Conservation (phyloP, 1,139 yeast species). For the Magnusiomyces ingens region DNA sequence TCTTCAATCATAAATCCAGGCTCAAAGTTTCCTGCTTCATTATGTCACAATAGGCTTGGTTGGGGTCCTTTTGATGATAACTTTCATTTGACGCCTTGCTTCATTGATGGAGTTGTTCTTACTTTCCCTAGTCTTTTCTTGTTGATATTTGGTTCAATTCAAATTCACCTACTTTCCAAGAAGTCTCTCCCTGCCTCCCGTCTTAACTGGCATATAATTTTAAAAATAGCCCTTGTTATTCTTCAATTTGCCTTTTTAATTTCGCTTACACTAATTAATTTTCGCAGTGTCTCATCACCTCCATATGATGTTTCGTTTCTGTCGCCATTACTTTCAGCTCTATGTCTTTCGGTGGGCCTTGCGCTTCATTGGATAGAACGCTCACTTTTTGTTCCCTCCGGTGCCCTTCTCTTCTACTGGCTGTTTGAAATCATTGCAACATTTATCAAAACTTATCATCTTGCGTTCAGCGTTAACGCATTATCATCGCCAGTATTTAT, state of each 20-base stretch:
- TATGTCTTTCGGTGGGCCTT: constrained; percentile 46
- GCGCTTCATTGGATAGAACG: constrained; percentile 67
- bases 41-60: constrained; percentile 52
- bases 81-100: constrained; percentile 75
- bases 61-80: constrained; percentile 60
- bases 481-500: neutral
- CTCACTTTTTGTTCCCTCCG: constrained; percentile 51
- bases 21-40: constrained; percentile 10
- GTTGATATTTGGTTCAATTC: constrained; percentile 47
- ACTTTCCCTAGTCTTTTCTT: constrained; percentile 47
- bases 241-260: constrained; percentile 39
- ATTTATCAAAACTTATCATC: constrained; percentile 37
- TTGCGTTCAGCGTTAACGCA: constrained; percentile 27
- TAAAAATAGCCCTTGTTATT: constrained; percentile 34
- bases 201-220: constrained; percentile 37
- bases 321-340: constrained; percentile 38
- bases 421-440: constrained; percentile 38
- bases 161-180: constrained; percentile 31
- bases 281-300: constrained; percentile 20
- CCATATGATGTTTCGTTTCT: constrained; percentile 39
- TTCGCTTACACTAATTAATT: constrained; percentile 26
- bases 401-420: constrained; percentile 74
- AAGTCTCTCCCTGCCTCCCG: constrained; percentile 29
- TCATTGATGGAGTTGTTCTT: constrained; percentile 63
- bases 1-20: neutral